Evolutionary conservation across 2,329 filamentous ascomycete species (phyloP).

Genomic region (Ceratocystiopsis minuta): DNA sequence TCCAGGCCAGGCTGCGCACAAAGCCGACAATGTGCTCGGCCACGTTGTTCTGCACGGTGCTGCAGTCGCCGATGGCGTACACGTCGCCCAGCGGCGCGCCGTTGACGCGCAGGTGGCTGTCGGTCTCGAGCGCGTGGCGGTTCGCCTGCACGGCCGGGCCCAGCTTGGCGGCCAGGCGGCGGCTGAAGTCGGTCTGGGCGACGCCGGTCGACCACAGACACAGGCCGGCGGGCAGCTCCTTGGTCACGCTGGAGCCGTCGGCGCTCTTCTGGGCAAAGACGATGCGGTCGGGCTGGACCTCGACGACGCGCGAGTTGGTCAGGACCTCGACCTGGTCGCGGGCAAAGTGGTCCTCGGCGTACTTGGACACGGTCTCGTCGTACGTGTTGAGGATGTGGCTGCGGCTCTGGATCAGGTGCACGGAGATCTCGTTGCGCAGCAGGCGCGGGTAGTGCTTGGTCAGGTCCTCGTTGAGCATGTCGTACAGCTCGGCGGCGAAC

Average conservation of each 20-base stretch:
- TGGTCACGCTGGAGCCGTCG: conserved; percentile 52
- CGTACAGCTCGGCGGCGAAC: conserved; percentile 90
- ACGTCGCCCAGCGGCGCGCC: conserved; percentile 85
- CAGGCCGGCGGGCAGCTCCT: conserved; percentile 90
- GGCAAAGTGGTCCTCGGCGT: conserved; percentile 77
- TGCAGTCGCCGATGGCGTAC: conserved; percentile 90
- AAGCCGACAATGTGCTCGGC: conserved; percentile 83
- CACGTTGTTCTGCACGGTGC: conserved; percentile 94
- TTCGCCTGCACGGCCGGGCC: conserved; percentile 58
- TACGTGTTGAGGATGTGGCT: conserved; percentile 96
- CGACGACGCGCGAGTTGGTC: conserved; percentile 84
- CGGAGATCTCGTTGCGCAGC: conserved; percentile 91
- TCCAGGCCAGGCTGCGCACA: conserved; percentile 75
- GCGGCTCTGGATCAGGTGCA: conserved; percentile 89
- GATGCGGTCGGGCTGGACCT: conserved; percentile 69
- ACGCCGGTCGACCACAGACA: conserved; percentile 97
- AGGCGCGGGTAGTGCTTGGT: conserved; percentile 69
- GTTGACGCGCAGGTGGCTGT: conserved; percentile 75
- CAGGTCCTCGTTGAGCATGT: conserved; percentile 90
- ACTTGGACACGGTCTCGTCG: conserved; percentile 81
- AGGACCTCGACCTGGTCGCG: conserved; percentile 83
- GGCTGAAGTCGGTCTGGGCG: conserved; percentile 63
- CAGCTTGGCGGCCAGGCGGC: conserved; percentile 61
- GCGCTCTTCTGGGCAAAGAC: conserved; percentile 70
- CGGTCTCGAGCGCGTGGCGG: conserved; percentile 80